Base-by-base conservation (phyloP, 345 rosid genomes). In the Eucalyptus caleyi region DNA sequence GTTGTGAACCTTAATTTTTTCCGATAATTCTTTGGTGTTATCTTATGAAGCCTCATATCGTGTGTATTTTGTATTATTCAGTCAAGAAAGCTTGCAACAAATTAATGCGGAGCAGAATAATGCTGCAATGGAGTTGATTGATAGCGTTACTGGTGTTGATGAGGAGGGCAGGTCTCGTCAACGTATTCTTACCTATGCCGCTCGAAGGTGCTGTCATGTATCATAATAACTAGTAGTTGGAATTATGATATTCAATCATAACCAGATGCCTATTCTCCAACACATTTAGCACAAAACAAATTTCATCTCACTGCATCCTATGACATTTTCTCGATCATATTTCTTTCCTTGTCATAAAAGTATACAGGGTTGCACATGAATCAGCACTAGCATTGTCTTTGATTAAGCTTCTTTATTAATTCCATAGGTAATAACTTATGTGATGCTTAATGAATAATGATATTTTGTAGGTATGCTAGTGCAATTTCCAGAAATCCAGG, bases 91-190 rank as follows among this genome's bases (percentile, higher is more conserved):
- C 92, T 90, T 92, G 16, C 97, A 94, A 69, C 93, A 91, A 72
- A 88, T 89, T n/a, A 50, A 65, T 27, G 86, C 59, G 24, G 97
- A 95, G 72, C 97, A 95, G 92, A 95, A 93, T 91, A 95, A 90
- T 94, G 94, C 97, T 81, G 95, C 98, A 2, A 96, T 98, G 96
- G 97, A 97, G 91, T 92, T 97, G 96, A 98, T 98, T 80, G 95
- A 94, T 90, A 95, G 97, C 89, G 96, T 97, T 54, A 94, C 95
- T 49, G 97, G 97, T 90, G 91, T 92, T 90, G 99, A 98, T 88
- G 99, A 98, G 92, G 99, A 98, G 91, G 99, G 99, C 62, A 94
- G 98, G 86, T 98, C 99, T 86, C 99, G 99, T 86, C 99, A 98
- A 90, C 95, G 98, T 69, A 95, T 98, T 95, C 99, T 98, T 88